A percentile compares a stretch with the other conserved stretches of the same genome.
Conservation (phyloP, 306 rosid genomes). For the Ceratonia siliqua region DNA sequence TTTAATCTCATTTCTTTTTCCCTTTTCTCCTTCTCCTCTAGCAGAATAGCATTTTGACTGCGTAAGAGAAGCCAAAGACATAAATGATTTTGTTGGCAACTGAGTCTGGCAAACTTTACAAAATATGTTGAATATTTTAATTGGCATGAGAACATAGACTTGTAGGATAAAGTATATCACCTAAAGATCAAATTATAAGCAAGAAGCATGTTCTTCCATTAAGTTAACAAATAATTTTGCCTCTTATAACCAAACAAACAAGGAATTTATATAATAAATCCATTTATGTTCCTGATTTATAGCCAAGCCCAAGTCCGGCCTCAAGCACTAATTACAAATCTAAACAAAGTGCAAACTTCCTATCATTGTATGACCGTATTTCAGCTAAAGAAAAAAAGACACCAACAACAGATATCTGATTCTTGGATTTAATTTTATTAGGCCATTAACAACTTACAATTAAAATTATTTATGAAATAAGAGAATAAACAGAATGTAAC, state of each 20-base stretch:
- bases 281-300: background rate
- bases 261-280: background rate
- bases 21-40: conserved; percentile 92
- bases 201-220: conserved; percentile 7
- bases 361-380: background rate
- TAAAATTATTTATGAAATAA: background rate
- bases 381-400: background rate
- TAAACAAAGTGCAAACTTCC: background rate
- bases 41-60: conserved; percentile 83
- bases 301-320: background rate
- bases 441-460: background rate
- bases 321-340: background rate
- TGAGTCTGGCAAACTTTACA: conserved; percentile 19
- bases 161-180: background rate
- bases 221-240: background rate
- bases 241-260: background rate
- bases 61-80: conserved; percentile 37
- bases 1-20: conserved; percentile 89
- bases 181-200: conserved; percentile 7
- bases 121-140: conserved; percentile 17
- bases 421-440: background rate
- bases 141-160: background rate
- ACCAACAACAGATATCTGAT: background rate
- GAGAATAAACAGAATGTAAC: background rate
- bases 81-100: conserved; percentile 26